Percentiles rank a stretch among this genome's conserved stretches.
Evolutionary conservation across 495 filamentous ascomycete genomes (phyloP).

Genomic region (Parachaetomium inaequale): DNA sequence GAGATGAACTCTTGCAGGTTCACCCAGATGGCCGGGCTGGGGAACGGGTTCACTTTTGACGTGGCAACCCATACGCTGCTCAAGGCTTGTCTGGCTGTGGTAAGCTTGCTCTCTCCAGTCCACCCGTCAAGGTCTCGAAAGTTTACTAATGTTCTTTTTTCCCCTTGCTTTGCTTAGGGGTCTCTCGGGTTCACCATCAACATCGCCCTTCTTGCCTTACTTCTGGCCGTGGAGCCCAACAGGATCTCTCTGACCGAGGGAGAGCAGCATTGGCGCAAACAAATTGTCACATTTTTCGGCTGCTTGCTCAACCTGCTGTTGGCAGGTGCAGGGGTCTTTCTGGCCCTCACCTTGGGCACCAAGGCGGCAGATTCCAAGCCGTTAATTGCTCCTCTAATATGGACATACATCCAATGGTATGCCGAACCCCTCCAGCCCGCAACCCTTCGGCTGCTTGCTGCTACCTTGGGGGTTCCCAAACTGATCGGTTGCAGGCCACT

Average conservation of each 20-base stretch:
- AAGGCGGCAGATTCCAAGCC: constrained; percentile 20
- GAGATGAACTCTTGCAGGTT: constrained; percentile 5
- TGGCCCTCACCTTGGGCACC: constrained; percentile 23
- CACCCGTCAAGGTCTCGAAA: neutral
- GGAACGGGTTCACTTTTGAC: constrained; percentile 4
- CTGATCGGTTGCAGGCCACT: constrained; percentile 22
- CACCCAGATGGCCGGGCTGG: neutral
- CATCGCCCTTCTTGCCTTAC: constrained; percentile 22
- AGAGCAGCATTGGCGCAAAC: constrained; percentile 33
- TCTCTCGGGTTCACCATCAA: constrained; percentile 25
- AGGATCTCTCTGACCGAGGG: constrained; percentile 29
- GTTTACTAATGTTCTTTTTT: neutral
- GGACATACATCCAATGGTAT: constrained; percentile 26
- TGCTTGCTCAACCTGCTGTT: constrained; percentile 31
- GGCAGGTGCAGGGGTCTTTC: constrained; percentile 25
- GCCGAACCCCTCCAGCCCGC: constrained; percentile 1
- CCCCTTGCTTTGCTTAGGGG: constrained; percentile 20
- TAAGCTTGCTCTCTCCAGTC: neutral
- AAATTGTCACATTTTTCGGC: constrained; percentile 28
- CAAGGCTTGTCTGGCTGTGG: constrained; percentile 21
- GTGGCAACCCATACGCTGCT: constrained; percentile 17
- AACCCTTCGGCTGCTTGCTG: neutral
- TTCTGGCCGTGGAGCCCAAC: constrained; percentile 24
- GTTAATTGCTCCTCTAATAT: constrained; percentile 26
- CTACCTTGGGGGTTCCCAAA: neutral